Evolutionary conservation across 306 rosid species (phyloP).

Genomic region (Trichosanthes truncata): DNA sequence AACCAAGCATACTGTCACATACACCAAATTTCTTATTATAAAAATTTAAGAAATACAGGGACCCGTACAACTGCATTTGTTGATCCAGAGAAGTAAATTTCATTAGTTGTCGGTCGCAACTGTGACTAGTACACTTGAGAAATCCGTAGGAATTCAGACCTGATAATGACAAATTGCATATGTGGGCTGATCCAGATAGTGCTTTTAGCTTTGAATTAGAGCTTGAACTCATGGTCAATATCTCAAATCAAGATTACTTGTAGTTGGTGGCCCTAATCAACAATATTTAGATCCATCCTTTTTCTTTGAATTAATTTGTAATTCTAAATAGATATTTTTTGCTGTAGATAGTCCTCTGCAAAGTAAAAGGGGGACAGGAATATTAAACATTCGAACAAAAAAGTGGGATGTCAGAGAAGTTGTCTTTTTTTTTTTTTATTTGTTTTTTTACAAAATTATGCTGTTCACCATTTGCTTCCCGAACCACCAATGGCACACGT

Average conservation of each 20-base stretch:
- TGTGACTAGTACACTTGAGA: conserved; percentile 53
- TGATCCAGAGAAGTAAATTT: conserved; percentile 70
- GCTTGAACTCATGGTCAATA: conserved; percentile 64
- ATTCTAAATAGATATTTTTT: conserved; percentile 25
- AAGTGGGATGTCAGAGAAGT: conserved; percentile 17
- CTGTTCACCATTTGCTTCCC: conserved; percentile 97
- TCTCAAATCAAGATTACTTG: conserved; percentile 41
- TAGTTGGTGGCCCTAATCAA: conserved; percentile 1
- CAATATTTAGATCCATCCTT: conserved; percentile 11
- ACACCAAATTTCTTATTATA: not conserved
- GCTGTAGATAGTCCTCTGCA: conserved; percentile 84
- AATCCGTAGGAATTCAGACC: conserved; percentile 44
- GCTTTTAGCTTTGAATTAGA: conserved; percentile 42
- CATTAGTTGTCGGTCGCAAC: conserved; percentile 71
- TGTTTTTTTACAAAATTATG: conserved; percentile 76
- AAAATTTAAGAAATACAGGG: conserved; percentile 6
- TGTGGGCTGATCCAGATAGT: conserved; percentile 57
- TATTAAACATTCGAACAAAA: not conserved
- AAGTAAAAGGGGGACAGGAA: conserved; percentile 36
- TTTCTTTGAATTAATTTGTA: not conserved
- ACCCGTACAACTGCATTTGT: conserved; percentile 78
- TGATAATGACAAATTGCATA: conserved; percentile 51
- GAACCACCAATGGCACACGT: conserved; percentile 70
- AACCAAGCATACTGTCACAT: not conserved
- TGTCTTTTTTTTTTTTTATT: conserved; percentile 80